Base-by-base conservation (phyloP, 2,329 filamentous ascomycete species). In the Aspergillus quadricinctus region DNA sequence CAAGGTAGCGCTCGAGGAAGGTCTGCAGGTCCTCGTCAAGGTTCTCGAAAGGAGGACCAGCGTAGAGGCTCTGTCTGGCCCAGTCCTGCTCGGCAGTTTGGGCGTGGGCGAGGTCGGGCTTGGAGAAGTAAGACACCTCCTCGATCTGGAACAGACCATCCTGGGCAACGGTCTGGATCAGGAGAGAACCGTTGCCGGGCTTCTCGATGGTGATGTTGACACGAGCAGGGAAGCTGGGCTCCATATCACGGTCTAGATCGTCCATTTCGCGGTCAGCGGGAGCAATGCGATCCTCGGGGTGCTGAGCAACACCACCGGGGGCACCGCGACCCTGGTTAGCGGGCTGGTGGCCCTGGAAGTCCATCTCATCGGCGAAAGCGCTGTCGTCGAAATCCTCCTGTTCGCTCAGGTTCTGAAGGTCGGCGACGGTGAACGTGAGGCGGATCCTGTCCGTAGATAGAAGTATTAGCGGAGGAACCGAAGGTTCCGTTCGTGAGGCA, bases 1-100 rank as follows among this genome's bases (percentile, higher is more conserved):
- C 92, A 61, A 99, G 84, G 80, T 93, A 99, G 66, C 88, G 86
- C 83, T 97, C 93, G 73, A 97, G 82, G 66, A 96, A 83, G 53
- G 91, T 83, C 81, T 97, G 93, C 48, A 99, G 84, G 73, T 97
- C 93, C 79, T 97, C 92, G 72, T 99, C 94, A 57, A 99, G 86
- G 80, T 90, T 96, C 77, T 86, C 88, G 75, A 97, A 97, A 54
- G 91, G 89, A 59, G 94, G 94, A 55, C 94, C 94, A 45, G 90
- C 88, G 80, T 97, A 99, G 64, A 92, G 77, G 61, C 86, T 86
- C 73, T 88, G 84, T 69, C 90, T 83, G 66, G 84, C 80, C 82
- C 91, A 92, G 64, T 89, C 85, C 71, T 85, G 83, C 69, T 96
- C 91, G 62, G 90, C 86, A 51, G 82, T 86, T 68, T 87, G 80